Conservation (phyloP, 2,329 filamentous ascomycete genomes). For the Mollisia scopiformis region DNA sequence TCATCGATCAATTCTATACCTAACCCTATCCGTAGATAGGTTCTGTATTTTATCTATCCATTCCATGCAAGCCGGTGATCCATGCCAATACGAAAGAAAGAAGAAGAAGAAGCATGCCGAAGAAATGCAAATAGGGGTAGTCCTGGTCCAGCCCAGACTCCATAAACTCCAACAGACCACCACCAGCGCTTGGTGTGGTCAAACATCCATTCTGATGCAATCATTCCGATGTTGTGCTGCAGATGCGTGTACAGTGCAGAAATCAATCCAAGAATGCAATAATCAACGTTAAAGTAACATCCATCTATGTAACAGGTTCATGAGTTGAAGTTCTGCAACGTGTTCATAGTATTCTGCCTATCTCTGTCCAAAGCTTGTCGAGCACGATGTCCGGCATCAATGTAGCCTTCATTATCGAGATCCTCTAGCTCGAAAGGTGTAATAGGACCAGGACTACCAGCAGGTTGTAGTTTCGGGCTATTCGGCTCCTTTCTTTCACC, state of each 20-base stretch:
- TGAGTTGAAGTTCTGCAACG: neutral
- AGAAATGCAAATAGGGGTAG: conserved; percentile 8
- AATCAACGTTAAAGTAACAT: neutral
- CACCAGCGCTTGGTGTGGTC: conserved; percentile 24
- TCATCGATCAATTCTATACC: neutral
- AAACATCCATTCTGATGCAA: neutral
- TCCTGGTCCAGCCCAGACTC: conserved; percentile 9
- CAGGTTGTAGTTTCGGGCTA: conserved; percentile 53
- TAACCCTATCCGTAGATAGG: neutral
- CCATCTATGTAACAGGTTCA: no score
- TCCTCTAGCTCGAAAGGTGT: conserved; percentile 62
- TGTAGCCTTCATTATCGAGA: conserved; percentile 26
- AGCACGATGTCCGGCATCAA: conserved; percentile 26
- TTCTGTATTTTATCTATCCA: neutral
- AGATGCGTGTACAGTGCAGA: neutral
- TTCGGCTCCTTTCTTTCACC: conserved; percentile 40
- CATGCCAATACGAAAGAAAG: no score
- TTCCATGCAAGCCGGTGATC: no score
- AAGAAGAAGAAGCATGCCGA: neutral
- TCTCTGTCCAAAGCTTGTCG: conserved; percentile 6
- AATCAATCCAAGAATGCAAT: neutral
- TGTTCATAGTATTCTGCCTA: neutral
- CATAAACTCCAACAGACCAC: conserved; percentile 8
- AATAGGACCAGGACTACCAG: conserved; percentile 62
- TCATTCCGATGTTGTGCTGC: neutral